Percentiles rank a stretch among this genome's conserved stretches.
Conservation (phyloP, 2,329 filamentous ascomycete genomes). For the Ophiobolus disseminans region DNA sequence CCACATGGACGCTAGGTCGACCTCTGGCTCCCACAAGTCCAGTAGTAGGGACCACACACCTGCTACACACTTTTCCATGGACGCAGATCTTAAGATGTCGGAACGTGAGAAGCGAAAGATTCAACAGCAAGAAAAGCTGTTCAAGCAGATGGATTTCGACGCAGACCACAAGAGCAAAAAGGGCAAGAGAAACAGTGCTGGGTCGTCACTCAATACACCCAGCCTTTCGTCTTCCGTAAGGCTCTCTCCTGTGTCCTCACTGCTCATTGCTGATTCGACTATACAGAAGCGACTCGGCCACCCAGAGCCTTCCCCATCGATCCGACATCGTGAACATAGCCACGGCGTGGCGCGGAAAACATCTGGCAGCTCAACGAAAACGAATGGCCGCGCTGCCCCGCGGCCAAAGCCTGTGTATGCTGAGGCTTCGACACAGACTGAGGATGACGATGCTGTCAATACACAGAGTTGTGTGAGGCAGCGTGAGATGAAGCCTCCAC, state of each 20-base stretch:
- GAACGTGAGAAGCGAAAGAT: slow-evolving; percentile 69
- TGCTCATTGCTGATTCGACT: slow-evolving; percentile 27
- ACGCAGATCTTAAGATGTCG: slow-evolving; percentile 60
- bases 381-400: slow-evolving; percentile 34
- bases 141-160: slow-evolving; percentile 66
- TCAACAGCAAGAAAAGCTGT: slow-evolving; percentile 67
- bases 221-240: slow-evolving; percentile 54
- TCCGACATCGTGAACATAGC: slow-evolving; percentile 44
- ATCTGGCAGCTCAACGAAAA: slow-evolving; percentile 51
- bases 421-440: slow-evolving; percentile 45
- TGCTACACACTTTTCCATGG: slow-evolving; percentile 59
- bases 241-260: slow-evolving; percentile 13
- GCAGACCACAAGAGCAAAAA: slow-evolving; percentile 60
- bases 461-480: slow-evolving; percentile 19
- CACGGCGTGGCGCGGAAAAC: slow-evolving; percentile 46
- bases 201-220: slow-evolving; percentile 61
- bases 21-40: slow-evolving; percentile 63
- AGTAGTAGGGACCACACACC: slow-evolving; percentile 69
- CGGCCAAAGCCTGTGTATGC: slow-evolving; percentile 44
- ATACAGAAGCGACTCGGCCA: slow-evolving; percentile 48
- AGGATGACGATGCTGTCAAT: slow-evolving; percentile 19
- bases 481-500: slow-evolving; percentile 36
- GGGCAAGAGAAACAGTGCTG: slow-evolving; percentile 64
- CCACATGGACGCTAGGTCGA: slow-evolving; percentile 62
- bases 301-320: slow-evolving; percentile 45